Base-by-base conservation (phyloP, 192 early-diverging fungal species). In the Umbelopsis ramanniana region DNA sequence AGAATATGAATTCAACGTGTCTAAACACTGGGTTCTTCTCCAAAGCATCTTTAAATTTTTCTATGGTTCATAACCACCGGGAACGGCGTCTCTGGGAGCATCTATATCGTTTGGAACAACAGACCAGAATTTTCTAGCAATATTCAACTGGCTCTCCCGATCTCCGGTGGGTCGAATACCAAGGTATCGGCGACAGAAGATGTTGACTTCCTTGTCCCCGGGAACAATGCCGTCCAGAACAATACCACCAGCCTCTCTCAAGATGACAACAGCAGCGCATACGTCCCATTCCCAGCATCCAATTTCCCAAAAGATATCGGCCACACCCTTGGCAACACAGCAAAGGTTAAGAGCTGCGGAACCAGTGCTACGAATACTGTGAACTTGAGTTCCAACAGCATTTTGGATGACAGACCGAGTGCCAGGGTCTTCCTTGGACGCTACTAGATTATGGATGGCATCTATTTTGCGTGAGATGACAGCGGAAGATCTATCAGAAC, bases 221-320 rank as follows among this genome's bases (percentile, higher is more conserved):
- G 77, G 67, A 23, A 79, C 75, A 40, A 75, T 75, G 37, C 76
- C 67, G 21, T 88, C 90, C 23, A 93, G 83, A 17, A 94, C 88
- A 3, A 89, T 69, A 19, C 97, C 95, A 17, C 97, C 95, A 8
- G 95, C 82, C 76, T 99, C 96, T 17, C 79, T 75, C 7, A 97
- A 79, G 76, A 99, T 92, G 17, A 94, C 85, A 4, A 89, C 83
- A n/a, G 88, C 95, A 19, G 96, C 97, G 22, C 91, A 90, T 43
- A 98, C 91, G 77, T 99, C 97, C 86, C 87, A 88, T 40, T 86
- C 87, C 87, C 87, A 88, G 69, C 80, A 84, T 7, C 96, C 97
- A 48, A 90, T 85, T 77, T 99, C 97, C 93, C 95, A 99, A 79
- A 95, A 98, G 8, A 92, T 75, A 73, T 99, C 96, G 8, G 90